Evolutionary conservation across 352 stramenopile genomes (phyloP), one percentile per base, ranked within the genome.

Genomic region (Thraustotheca clavata): DNA sequence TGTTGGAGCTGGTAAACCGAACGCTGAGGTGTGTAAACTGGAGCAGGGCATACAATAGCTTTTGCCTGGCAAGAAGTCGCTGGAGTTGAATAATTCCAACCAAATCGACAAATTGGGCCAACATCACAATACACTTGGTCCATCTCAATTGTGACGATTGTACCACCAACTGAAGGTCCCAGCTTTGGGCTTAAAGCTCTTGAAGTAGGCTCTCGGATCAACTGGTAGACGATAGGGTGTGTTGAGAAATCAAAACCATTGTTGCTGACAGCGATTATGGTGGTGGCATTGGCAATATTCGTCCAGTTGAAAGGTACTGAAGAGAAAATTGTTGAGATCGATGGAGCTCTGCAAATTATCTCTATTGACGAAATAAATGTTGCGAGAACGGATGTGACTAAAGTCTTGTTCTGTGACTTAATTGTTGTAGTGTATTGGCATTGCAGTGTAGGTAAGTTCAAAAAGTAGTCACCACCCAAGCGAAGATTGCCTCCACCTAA

Each of bases 341-440:
- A 39, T n/a, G 38, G 57, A n/a, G 39, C 11, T 3, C 22, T 5
- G 29, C 57, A 65, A 24, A 22, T 20, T 20, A 65, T 54, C 31
- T 65, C 57, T 14, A 46, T 65, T 22, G 57, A 24, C 26, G 57
- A 65, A 9, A 55, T 26, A 27, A 55, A 65, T n/a, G 5, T 4
- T 5, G 57, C 57, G 12, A 22, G 2, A 18, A 43, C 40, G 4
- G 40, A 24, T n/a, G 46, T 33, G 2, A 1, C 11, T 32, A 35
- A 18, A 7, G 29, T 26, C 8, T 6, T 55, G n/a, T 52, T 22
- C 4, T 47, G 18, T 2, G 12, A 8, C 3, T 29, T 33, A 18
- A 65, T 48, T 16, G 27, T 46, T 32, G 57, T 39, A 4, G 38
- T 29, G 0, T 55, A 65, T n/a, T 24, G 9, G 38, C 57, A 65